Conservation (phyloP, 2,329 filamentous ascomycete genomes). For the Colletotrichum sp. region DNA sequence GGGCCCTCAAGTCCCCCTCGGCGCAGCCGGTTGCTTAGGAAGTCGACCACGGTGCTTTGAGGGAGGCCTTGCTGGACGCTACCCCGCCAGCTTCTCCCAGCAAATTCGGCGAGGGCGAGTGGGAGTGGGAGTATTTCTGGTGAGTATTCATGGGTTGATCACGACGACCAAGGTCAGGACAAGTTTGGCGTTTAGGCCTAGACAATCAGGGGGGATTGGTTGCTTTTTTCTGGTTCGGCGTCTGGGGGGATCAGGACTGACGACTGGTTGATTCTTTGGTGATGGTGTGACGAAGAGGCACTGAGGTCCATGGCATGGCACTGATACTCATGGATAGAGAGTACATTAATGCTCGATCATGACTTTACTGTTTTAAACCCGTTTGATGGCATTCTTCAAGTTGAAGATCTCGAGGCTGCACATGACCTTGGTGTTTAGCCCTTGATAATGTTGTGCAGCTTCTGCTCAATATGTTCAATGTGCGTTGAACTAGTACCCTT, state of each 20-base stretch:
- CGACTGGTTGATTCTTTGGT: neutral
- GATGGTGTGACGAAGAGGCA: neutral
- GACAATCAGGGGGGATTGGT: neutral
- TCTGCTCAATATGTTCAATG: neutral
- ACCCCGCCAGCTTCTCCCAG: neutral
- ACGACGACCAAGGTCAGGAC: neutral
- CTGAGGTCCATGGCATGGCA: neutral
- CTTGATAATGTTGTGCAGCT: neutral
- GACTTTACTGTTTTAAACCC: neutral
- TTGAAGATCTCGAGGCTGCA: neutral
- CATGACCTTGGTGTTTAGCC: neutral
- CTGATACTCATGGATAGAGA: conserved; percentile 1
- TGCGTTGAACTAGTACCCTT: neutral
- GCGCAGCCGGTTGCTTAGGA: conserved; percentile 5
- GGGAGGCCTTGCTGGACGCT: neutral
- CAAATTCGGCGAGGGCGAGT: neutral
- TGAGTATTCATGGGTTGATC: neutral
- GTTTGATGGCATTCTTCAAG: neutral
- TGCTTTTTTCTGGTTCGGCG: neutral
- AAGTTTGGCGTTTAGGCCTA: conserved; percentile 6
- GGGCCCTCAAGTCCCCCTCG: neutral
- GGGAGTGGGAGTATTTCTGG: neutral
- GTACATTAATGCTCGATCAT: conserved; percentile 15
- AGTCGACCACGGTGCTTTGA: neutral
- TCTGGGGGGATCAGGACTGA: neutral